Evolutionary conservation across 2,329 filamentous ascomycete species (phyloP).

Genomic region (Colletotrichum sp.): DNA sequence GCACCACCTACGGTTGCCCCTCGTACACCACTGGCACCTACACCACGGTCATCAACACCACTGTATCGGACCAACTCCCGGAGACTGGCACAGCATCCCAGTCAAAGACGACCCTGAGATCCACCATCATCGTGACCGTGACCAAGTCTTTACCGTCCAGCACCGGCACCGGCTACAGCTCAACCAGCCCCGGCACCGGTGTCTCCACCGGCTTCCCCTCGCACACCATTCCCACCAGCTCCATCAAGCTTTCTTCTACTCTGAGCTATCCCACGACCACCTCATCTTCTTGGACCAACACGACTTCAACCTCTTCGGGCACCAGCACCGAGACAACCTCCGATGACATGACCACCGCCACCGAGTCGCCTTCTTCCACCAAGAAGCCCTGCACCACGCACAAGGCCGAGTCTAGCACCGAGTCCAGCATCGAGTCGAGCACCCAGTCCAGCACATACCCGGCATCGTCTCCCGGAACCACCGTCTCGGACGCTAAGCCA

Average conservation of each 20-base stretch:
- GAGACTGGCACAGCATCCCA: background rate
- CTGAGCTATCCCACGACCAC: slow-evolving; percentile 9
- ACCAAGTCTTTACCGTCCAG: background rate
- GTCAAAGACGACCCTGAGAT: background rate
- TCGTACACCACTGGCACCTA: slow-evolving; percentile 3
- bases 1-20: background rate
- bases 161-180: background rate
- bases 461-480: background rate
- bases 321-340: background rate
- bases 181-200: background rate
- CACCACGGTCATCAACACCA: slow-evolving; percentile 12
- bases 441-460: background rate
- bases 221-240: background rate
- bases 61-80: background rate
- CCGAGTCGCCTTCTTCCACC: background rate
- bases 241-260: slow-evolving; percentile 6
- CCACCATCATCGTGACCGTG: slow-evolving; percentile 8
- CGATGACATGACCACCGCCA: too few relatives aligned
- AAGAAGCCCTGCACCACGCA: background rate
- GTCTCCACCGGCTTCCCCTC: background rate
- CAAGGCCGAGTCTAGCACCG: background rate
- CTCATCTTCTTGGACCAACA: background rate
- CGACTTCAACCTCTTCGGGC: background rate
- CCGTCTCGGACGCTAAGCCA: background rate
- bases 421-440: background rate